Evolutionary conservation across 2,329 filamentous ascomycete species (phyloP).

Genomic region (Coniochaeta pulveracea): DNA sequence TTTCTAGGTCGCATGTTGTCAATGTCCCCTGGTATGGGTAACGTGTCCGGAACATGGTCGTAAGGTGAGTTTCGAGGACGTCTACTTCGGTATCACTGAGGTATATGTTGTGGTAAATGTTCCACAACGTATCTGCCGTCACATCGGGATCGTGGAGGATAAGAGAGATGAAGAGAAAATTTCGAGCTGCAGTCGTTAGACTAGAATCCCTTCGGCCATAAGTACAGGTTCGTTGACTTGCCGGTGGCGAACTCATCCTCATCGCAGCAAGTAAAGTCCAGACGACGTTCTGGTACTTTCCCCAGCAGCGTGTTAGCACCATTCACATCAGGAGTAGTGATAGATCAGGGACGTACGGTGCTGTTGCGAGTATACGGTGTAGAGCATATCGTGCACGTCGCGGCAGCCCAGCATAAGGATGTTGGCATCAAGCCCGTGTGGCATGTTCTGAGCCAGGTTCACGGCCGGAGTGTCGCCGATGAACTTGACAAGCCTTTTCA

Average conservation of each 20-base stretch:
- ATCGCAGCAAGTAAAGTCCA: background rate
- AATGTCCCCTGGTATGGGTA: no score
- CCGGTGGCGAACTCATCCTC: background rate
- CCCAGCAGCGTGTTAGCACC: background rate
- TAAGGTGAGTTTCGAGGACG: slow-evolving; percentile 29
- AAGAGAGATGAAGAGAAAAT: slow-evolving; percentile 39
- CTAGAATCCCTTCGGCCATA: no score
- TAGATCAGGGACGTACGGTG: background rate
- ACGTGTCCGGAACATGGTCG: no score
- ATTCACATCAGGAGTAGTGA: background rate
- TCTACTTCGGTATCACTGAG: slow-evolving; percentile 25
- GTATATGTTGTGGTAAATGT: slow-evolving; percentile 42
- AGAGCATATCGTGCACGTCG: slow-evolving; percentile 45
- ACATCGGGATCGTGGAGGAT: slow-evolving; percentile 27
- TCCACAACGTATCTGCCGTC: slow-evolving; percentile 29
- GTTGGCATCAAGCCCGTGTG: slow-evolving; percentile 34
- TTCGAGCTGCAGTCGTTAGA: slow-evolving; percentile 32
- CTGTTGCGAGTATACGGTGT: slow-evolving; percentile 32
- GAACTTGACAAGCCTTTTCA: no score
- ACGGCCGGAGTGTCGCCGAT: slow-evolving; percentile 44
- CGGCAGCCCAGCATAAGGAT: slow-evolving; percentile 44
- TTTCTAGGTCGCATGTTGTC: no score
- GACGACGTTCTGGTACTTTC: background rate
- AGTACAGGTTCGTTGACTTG: no score
- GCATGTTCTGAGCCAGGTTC: slow-evolving; percentile 32